Conservation (phyloP, 352 stramenopile species). For the Pythium phragmiticola region DNA sequence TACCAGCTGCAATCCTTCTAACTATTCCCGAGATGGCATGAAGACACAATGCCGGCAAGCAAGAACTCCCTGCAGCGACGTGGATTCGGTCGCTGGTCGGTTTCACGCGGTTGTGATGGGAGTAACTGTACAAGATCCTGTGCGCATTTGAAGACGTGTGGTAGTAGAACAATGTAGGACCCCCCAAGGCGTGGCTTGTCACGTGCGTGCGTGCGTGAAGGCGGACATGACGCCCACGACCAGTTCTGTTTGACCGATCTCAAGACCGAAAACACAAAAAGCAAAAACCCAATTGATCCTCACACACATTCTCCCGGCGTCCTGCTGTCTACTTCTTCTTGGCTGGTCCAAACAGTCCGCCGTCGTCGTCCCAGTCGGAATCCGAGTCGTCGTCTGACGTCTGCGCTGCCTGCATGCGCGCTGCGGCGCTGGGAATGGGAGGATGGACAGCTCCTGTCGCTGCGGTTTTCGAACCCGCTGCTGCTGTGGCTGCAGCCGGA, state of each 20-base stretch:
- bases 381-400: slow-evolving; percentile 47
- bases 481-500: slow-evolving; percentile 13
- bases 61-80: no score
- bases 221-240: background rate
- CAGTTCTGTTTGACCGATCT: slow-evolving; percentile 14
- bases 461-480: background rate
- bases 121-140: slow-evolving; percentile 24
- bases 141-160: slow-evolving; percentile 25
- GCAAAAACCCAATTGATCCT: slow-evolving; percentile 2
- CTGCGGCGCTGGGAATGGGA: slow-evolving; percentile 48
- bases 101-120: background rate
- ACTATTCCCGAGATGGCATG: slow-evolving; percentile 41
- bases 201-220: background rate
- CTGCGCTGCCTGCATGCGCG: slow-evolving; percentile 42
- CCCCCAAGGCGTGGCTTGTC: background rate
- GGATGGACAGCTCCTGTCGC: slow-evolving; percentile 31
- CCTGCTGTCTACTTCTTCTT: slow-evolving; percentile 17
- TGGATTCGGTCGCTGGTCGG: background rate
- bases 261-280: slow-evolving; percentile 1
- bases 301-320: background rate
- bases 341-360: slow-evolving; percentile 56
- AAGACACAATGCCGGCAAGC: no score
- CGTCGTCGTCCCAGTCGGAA: slow-evolving; percentile 61
- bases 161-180: slow-evolving; percentile 27
- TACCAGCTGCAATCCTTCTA: slow-evolving; percentile 89